These are phyloP conservation scores for Aspergillus neoniger DNA, from an alignment of 2,329 filamentous ascomycete genomes.

Conservation along the genomic window DNA sequence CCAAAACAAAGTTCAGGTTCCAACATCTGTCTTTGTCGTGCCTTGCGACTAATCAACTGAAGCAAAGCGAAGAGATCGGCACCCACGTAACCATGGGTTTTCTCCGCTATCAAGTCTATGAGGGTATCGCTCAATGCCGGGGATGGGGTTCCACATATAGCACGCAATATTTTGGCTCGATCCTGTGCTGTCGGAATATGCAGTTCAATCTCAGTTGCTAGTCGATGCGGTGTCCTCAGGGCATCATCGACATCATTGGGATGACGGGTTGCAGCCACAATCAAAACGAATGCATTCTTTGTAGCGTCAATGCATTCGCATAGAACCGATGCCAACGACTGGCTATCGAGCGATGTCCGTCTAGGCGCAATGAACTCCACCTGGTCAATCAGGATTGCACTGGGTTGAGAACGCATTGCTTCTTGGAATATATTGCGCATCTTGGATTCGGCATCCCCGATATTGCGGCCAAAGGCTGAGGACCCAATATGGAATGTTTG, in stretches of 20 bases:
- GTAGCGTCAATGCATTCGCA: slow-evolving; percentile 40
- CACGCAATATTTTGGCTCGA: slow-evolving; percentile 72
- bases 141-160: slow-evolving; percentile 52
- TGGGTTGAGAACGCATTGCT: slow-evolving; percentile 69
- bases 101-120: slow-evolving; percentile 65
- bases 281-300: slow-evolving; percentile 61
- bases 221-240: slow-evolving; percentile 65
- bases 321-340: slow-evolving; percentile 43
- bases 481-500: slow-evolving; percentile 58
- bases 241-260: slow-evolving; percentile 70
- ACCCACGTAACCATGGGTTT: slow-evolving; percentile 85
- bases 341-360: slow-evolving; percentile 50
- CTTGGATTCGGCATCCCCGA: slow-evolving; percentile 52
- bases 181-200: slow-evolving; percentile 73
- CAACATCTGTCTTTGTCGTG: slow-evolving; percentile 36
- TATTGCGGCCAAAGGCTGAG: slow-evolving; percentile 35
- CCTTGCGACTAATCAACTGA: slow-evolving; percentile 51
- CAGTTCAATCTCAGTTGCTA: slow-evolving; percentile 69
- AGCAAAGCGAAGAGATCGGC: slow-evolving; percentile 71
- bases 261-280: slow-evolving; percentile 74
- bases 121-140: slow-evolving; percentile 54
- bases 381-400: slow-evolving; percentile 76
- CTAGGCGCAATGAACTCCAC: slow-evolving; percentile 70
- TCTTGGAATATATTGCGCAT: slow-evolving; percentile 70
- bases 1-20: slow-evolving; percentile 4